Evolutionary conservation across 1,139 yeast species (phyloP), one percentile per base, ranked within the genome.

Genomic region (Magnusiomyces fungicola): DNA sequence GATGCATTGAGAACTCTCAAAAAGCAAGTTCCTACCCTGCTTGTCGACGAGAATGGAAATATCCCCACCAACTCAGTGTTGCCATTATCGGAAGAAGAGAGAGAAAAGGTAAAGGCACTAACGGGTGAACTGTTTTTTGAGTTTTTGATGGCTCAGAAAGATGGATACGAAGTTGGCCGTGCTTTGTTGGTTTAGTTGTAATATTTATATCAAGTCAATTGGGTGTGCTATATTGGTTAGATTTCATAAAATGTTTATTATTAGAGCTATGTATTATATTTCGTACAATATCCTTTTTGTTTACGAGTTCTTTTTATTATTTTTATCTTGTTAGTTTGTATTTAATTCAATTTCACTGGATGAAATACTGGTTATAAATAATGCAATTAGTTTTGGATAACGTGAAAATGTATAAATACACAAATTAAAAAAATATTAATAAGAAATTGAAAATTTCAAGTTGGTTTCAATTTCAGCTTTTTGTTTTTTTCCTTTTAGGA

Each of bases 171-270:
- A 32, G 72, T 87, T 14, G 75, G 76, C 21, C 72, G 79, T 55
- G 94, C 94, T 10, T 75, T 88, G n/a, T 82, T 87, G 63, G 81
- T 85, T 61, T 95, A 48, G 36, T 27, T 42, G n/a, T 21, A 18
- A 21, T 29, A 42, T 29, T 29, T 29, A 30, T 18, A 24, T 16
- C n/a, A n/a, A n/a, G n/a, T n/a, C n/a, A n/a, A n/a, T n/a, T n/a
- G n/a, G n/a, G n/a, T n/a, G n/a, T n/a, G n/a, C n/a, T n/a, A n/a
- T n/a, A n/a, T n/a, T n/a, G n/a, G n/a, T n/a, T n/a, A n/a, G n/a
- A n/a, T n/a, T n/a, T n/a, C n/a, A n/a, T n/a, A n/a, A n/a, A n/a
- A n/a, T n/a, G n/a, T n/a, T n/a, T n/a, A n/a, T n/a, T n/a, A n/a
- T n/a, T n/a, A n/a, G n/a, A n/a, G n/a, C n/a, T n/a, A n/a, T n/a